Evolutionary conservation across 1,284 basidiomycete genomes (phyloP), one percentile per base, ranked within the genome.

Genomic region (Mycosarcoma mackinlayi): DNA sequence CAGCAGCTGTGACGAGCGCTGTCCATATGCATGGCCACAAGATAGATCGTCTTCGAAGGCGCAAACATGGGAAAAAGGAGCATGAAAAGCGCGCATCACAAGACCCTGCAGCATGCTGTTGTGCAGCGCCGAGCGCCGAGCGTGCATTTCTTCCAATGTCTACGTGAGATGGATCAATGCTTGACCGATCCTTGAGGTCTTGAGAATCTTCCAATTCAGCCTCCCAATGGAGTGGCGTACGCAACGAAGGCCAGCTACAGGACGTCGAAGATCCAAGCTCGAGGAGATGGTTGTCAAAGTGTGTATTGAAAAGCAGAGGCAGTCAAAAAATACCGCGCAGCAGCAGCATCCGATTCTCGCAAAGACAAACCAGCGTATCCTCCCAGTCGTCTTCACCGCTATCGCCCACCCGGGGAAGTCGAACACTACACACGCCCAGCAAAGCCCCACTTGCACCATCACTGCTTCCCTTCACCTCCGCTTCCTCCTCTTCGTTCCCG

Each of bases 291-390:
- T 16, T n/a, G 24, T 9, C 37, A 23, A 7, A 52, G n/a, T n/a
- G n/a, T n/a, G n/a, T n/a, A 46, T 39, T 27, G 45, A 19, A 23
- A 44, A 35, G 13, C 33, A 21, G n/a, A 11, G 24, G 10, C 8
- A 31, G 16, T 21, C 33, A 66, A 21, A 71, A 28, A n/a, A 72
- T n/a, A 16, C 64, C 69, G 25, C 56, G 52, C 1, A 67, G 48
- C 34, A 72, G 27, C 13, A 72, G 28, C 4, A 72, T 21, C 14
- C 56, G 46, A 11, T 72, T 63, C 31, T 72, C 69, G 57, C 69
- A 72, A 1, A 72, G 52, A 25, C 69, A 67, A 3, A 67, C 41
- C 19, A 72, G 52, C 27, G 40, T 46, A 2, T 72, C 56, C 30
- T 54, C 53, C 48, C 25, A 19, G 28, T 33, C 33, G 10, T 34